Evolutionary conservation across 2,329 filamentous ascomycete genomes (phyloP).

Genomic region (Mycosphaerella sp.): DNA sequence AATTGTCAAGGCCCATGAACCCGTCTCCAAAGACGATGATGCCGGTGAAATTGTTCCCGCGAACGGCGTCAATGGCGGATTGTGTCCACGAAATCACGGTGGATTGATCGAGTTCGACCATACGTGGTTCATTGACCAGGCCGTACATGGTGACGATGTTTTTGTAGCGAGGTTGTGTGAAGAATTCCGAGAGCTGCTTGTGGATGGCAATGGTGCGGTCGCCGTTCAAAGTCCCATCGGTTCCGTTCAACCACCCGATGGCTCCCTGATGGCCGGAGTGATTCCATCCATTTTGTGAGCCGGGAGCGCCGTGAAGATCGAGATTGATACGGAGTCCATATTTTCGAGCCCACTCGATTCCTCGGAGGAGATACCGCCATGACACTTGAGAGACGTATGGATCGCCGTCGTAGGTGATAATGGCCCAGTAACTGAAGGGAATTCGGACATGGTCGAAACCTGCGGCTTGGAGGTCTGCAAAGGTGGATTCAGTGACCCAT

Average conservation of each 20-base stretch:
- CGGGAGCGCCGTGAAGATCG: constrained; percentile 84
- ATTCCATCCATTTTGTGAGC: constrained; percentile 97
- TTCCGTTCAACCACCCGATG: constrained; percentile 89
- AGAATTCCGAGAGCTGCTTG: constrained; percentile 81
- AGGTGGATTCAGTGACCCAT: constrained; percentile 79
- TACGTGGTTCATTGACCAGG: constrained; percentile 86
- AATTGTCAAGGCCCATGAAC: constrained; percentile 84
- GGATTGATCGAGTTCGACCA: constrained; percentile 58
- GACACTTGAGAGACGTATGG: constrained; percentile 80
- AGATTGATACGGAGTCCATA: constrained; percentile 89
- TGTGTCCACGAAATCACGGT: constrained; percentile 75
- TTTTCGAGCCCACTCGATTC: constrained; percentile 88
- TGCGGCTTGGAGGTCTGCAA: constrained; percentile 74
- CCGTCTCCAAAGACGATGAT: constrained; percentile 87
- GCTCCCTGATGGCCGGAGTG: constrained; percentile 77
- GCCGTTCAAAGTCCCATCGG: constrained; percentile 68
- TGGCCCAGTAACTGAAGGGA: constrained; percentile 90
- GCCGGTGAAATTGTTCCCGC: constrained; percentile 64
- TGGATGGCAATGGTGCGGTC: constrained; percentile 82
- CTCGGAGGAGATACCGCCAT: constrained; percentile 89
- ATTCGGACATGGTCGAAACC: constrained; percentile 97
- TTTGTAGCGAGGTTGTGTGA: constrained; percentile 84
- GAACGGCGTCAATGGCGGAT: constrained; percentile 64
- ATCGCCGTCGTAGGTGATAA: constrained; percentile 75
- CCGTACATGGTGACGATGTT: constrained; percentile 92